Conservation (phyloP, 2,329 filamentous ascomycete genomes). For the Trichoderma sp. region DNA sequence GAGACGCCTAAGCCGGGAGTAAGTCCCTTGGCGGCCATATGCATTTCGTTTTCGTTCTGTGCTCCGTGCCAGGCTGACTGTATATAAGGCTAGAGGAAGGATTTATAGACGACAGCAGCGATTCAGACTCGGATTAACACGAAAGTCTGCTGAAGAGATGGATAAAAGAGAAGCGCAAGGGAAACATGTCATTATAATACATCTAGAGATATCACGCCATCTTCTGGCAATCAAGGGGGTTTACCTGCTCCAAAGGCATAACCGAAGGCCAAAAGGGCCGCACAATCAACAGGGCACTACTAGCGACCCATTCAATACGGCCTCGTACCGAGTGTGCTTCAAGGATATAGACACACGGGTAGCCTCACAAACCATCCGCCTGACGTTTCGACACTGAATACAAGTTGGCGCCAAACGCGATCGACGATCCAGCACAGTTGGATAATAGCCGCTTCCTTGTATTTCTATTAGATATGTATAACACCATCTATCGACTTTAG, state of each 20-base stretch:
- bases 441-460: not conserved
- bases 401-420: not conserved
- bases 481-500: not conserved
- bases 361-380: not conserved
- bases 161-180: not conserved
- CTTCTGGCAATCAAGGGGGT: not conserved
- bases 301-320: not conserved
- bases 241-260: not conserved
- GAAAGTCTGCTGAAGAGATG: not conserved
- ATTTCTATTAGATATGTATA: not conserved
- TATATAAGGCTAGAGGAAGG: conserved; percentile 39
- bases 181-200: not conserved
- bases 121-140: conserved; percentile 38
- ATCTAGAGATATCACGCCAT: not conserved
- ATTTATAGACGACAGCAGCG: conserved; percentile 44
- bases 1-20: conserved; percentile 72
- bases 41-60: not conserved
- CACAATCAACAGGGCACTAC: not conserved
- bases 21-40: conserved; percentile 29
- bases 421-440: not conserved
- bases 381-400: not conserved
- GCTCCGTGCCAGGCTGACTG: not conserved
- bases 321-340: not conserved
- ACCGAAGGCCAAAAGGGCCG: not conserved
- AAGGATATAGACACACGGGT: not conserved